Percentiles rank a stretch among this genome's conserved stretches.
phyloP scores from a whole-genome alignment of 225 moss, liverwort and hornwort genomes.

The Anthoceros angustus region DNA sequence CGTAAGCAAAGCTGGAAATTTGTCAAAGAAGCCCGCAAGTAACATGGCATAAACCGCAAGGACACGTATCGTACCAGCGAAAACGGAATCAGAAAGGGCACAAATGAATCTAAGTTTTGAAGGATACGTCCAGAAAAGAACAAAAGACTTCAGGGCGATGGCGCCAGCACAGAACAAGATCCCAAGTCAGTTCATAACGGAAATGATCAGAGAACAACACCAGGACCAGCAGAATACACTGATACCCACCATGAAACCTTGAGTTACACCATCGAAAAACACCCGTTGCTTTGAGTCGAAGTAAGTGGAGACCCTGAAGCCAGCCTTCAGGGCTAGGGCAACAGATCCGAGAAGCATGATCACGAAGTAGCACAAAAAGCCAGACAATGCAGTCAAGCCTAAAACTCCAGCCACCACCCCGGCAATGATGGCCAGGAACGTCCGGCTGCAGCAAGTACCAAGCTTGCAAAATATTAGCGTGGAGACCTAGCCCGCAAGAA shows the following conservation, averaged over 20 bases:
- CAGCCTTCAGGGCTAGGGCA: slow-evolving; percentile 72
- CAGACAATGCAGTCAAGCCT: slow-evolving; percentile 63
- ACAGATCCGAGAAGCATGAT: slow-evolving; percentile 73
- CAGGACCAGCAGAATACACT: background rate
- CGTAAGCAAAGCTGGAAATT: slow-evolving; percentile 69
- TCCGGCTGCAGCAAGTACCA: slow-evolving; percentile 52
- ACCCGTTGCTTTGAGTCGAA: slow-evolving; percentile 96
- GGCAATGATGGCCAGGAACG: slow-evolving; percentile 84
- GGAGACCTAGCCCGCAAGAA: background rate
- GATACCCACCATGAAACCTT: slow-evolving; percentile 74
- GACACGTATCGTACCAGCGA: background rate
- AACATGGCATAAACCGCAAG: background rate
- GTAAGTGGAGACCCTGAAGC: slow-evolving; percentile 61
- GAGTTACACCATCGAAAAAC: slow-evolving; percentile 79
- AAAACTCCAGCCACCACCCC: slow-evolving; percentile 83
- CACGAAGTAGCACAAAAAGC: slow-evolving; percentile 72
- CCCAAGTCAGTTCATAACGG: slow-evolving; percentile 4
- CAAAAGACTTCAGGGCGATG: slow-evolving; percentile 56
- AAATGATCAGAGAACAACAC: background rate
- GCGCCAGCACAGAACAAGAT: slow-evolving; percentile 20
- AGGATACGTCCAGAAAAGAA: slow-evolving; percentile 99
- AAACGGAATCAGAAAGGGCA: slow-evolving; percentile 2
- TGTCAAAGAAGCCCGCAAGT: slow-evolving; percentile 30
- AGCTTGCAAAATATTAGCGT: slow-evolving; percentile 6
- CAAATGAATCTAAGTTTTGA: background rate